Evolutionary conservation across 306 rosid species (phyloP), one percentile per base, ranked within the genome.

Genomic region (Corylus heterophylla): DNA sequence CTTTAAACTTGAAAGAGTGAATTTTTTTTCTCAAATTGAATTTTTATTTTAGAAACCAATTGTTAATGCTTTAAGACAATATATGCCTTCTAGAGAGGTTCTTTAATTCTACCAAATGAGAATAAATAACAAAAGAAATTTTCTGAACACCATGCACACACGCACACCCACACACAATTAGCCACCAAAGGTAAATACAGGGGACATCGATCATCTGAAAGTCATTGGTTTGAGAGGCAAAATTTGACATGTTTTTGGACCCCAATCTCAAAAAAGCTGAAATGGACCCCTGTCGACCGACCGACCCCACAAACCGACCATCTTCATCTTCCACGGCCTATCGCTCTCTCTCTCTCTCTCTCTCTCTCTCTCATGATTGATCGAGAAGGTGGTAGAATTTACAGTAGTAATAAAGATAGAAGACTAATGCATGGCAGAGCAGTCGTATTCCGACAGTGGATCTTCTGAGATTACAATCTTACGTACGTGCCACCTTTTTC

Each of bases 251-350:
- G 7, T 47, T 22, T 58, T 17, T 31, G 73, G 83, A 7, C 12
- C 58, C 52, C 54, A 12, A 52, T 56, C 39, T 4, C 35, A 12
- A 54, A 76, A 84, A 80, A 50, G 84, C 49, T 68, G 73, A 66
- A 59, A 55, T 69, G 16, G 78, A 52, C 69, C 45, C 37, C 16
- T 22, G 73, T 58, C 18, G 45, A 6, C 7, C 18, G 45, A 6
- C 7, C 52, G 54, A 69, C 85, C 78, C 74, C 54, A 83, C 76
- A 31, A 52, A 74, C 62, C 76, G 64, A 71, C 74, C 56, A 44
- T 13, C 7, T 11, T 9, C 52, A 9, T 49, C 52, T 49, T 49
- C 52, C 14, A 49, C 52, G 52, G 52, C 52, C 5, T 13, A n/a
- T 20, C 78, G 54, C 63, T 54, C 54, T 14, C 49, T 39, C 47